These are phyloP conservation scores for Pestalotiopsis fici DNA, from an alignment of 2,329 filamentous ascomycete genomes.

Conservation along the genomic window DNA sequence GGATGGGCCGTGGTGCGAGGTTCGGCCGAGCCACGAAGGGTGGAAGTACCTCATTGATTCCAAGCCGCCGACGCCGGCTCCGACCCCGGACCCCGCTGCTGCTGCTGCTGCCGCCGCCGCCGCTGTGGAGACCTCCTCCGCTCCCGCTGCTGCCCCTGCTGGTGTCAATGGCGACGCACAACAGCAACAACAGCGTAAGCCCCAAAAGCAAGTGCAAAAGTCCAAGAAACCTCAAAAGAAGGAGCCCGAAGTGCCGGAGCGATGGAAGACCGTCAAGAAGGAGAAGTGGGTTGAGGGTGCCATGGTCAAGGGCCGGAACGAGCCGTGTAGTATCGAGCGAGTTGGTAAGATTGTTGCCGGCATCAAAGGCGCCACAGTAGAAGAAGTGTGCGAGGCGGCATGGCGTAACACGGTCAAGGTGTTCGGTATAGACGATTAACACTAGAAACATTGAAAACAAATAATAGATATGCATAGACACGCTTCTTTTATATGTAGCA, in stretches of 20 bases:
- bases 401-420: conserved; percentile 82
- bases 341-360: conserved; percentile 88
- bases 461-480: neutral
- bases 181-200: conserved; percentile 13
- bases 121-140: conserved; percentile 8
- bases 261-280: conserved; percentile 89
- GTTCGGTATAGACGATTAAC: conserved; percentile 67
- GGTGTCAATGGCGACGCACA: conserved; percentile 14
- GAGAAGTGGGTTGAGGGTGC: conserved; percentile 87
- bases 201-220: conserved; percentile 13
- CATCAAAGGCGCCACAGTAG: conserved; percentile 77
- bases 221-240: conserved; percentile 53
- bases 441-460: neutral
- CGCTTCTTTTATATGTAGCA: neutral
- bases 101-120: conserved; percentile 13
- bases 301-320: conserved; percentile 95
- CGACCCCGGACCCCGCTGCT: neutral
- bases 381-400: conserved; percentile 83
- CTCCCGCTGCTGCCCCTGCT: neutral
- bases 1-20: conserved; percentile 97
- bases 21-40: conserved; percentile 84
- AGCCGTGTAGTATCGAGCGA: conserved; percentile 82
- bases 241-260: conserved; percentile 66
- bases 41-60: conserved; percentile 64
- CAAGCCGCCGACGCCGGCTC: conserved; percentile 10